These are phyloP conservation scores for Alternaria tenuissima DNA, from an alignment of 2,329 filamentous ascomycete species.

Conservation along the genomic window DNA sequence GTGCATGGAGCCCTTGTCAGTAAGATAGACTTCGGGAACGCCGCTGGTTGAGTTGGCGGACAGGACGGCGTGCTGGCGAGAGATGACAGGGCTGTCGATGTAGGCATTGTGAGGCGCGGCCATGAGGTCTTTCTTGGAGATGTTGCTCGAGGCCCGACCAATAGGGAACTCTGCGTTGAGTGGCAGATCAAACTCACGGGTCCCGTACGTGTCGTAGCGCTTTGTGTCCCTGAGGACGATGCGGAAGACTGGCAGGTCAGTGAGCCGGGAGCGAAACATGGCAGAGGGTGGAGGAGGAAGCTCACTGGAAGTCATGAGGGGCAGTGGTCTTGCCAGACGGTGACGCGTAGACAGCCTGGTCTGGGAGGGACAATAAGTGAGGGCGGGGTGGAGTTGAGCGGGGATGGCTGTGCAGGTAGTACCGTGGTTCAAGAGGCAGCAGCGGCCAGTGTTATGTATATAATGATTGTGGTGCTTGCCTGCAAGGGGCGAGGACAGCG, in stretches of 20 bases:
- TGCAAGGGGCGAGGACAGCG: not conserved
- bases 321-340: not conserved
- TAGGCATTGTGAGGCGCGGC: slow-evolving; percentile 65
- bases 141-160: slow-evolving; percentile 55
- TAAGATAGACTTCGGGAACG: slow-evolving; percentile 55
- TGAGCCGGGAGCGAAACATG: slow-evolving; percentile 6
- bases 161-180: slow-evolving; percentile 44
- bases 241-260: slow-evolving; percentile 35
- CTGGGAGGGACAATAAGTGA: not conserved
- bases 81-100: slow-evolving; percentile 77
- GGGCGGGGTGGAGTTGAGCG: slow-evolving; percentile 22
- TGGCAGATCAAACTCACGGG: slow-evolving; percentile 42
- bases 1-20: slow-evolving; percentile 68
- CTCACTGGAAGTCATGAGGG: slow-evolving; percentile 29
- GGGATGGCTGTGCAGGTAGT: slow-evolving; percentile 3
- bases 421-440: slow-evolving; percentile 9
- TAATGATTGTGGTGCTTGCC: not conserved
- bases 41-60: slow-evolving; percentile 29
- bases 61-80: slow-evolving; percentile 69
- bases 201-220: slow-evolving; percentile 52
- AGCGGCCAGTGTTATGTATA: not conserved
- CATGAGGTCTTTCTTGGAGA: slow-evolving; percentile 51
- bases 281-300: not conserved
- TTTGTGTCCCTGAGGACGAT: slow-evolving; percentile 43
- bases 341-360: not conserved